phyloP scores from a whole-genome alignment of 148 eudicot species.

The Rheum nobile region DNA sequence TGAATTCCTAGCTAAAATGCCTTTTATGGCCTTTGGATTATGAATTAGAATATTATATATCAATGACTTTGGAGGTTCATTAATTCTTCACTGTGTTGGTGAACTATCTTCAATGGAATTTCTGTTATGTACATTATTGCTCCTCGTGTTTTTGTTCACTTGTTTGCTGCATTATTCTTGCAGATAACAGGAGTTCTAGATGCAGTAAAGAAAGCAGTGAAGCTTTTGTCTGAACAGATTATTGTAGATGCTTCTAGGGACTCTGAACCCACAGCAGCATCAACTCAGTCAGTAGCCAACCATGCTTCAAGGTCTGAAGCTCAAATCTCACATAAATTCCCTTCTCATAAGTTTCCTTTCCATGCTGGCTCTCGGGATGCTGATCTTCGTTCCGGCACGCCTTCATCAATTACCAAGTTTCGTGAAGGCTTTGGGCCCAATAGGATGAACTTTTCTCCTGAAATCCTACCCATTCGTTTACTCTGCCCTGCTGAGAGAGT shows the following conservation, averaged over 20 bases:
- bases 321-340: conserved; percentile 20
- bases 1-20: background rate
- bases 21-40: background rate
- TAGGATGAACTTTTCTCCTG: conserved; percentile 35
- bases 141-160: background rate
- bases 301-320: conserved; percentile 34
- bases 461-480: conserved; percentile 48
- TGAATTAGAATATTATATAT: background rate
- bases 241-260: conserved; percentile 38
- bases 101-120: background rate
- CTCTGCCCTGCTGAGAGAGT: conserved; percentile 73
- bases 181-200: conserved; percentile 67
- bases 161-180: conserved; percentile 12
- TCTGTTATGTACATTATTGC: background rate
- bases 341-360: conserved; percentile 30
- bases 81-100: background rate
- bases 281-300: conserved; percentile 30
- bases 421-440: conserved; percentile 34
- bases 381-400: conserved; percentile 17
- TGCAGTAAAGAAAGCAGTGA: conserved; percentile 66
- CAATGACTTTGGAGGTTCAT: background rate
- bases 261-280: conserved; percentile 33
- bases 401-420: conserved; percentile 14
- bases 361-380: conserved; percentile 40
- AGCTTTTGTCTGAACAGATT: conserved; percentile 53